Base-by-base conservation (phyloP, 371 early-diverging fungal species). In the Mucor sp. region DNA sequence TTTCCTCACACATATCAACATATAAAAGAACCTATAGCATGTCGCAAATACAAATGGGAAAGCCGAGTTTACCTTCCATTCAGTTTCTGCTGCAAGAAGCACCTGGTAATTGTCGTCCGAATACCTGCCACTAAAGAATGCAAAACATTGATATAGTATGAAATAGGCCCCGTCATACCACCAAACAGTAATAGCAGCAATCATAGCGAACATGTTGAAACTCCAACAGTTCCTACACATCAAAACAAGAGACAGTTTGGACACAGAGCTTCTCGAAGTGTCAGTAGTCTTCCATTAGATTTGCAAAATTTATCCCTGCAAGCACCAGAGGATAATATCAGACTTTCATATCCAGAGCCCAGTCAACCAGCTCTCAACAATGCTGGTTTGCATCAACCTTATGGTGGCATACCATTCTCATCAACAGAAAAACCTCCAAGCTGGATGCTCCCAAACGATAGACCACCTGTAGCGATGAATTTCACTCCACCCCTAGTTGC, bases 61-160 rank as follows among this genome's bases (percentile, higher is more conserved):
- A 72, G 62, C 76, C 72, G n/a, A 72, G 59, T 37, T 63, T 76
- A 48, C 73, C 72, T 58, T 76, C 76, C n/a, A 72, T 76, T 41
- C 67, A 76, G n/a, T 76, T 72, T 59, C 41, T 76, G 12, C 60
- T 76, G 58, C 68, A 71, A 50, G 69, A 76, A 65, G 41, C 50
- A 11, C 58, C 58, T 37, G 58, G 50, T 67, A 62, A 56, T 17
- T 9, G 27, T 50, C 19, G 11, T 50, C 21, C 25, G 11, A 50
- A 50, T 3, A 2, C 11, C 4, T 25, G 11, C 48, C 21, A 12
- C 25, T 11, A n/a, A n/a, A 8, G 21, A n/a, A 21, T 48, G 23
- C 11, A 23, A 17, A 47, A 47, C 12, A 14, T 9, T 25, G 50
- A 50, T 50, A 12, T n/a, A 5, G n/a, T 55, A 25, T 25, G n/a